These are phyloP conservation scores for Cutaneotrichosporon dermatis DNA, from an alignment of 1,284 basidiomycete species.

Conservation along the genomic window DNA sequence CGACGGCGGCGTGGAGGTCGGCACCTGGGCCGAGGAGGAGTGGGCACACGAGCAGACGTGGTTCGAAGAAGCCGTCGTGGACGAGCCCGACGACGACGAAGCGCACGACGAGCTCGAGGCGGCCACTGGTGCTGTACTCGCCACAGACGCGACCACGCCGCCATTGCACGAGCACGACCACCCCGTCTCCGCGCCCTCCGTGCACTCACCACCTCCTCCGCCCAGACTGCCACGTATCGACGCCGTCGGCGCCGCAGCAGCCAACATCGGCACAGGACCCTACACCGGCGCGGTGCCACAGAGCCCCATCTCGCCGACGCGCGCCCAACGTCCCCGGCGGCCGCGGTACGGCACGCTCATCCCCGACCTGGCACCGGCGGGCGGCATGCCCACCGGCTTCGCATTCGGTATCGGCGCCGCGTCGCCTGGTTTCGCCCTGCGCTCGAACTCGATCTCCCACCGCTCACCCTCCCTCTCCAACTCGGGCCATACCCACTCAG, in stretches of 20 bases:
- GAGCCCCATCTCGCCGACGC: conserved; percentile 29
- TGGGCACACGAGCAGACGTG: conserved; percentile 25
- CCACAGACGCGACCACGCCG: conserved; percentile 17
- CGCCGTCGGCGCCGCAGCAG: neutral
- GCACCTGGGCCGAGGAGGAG: conserved; percentile 48
- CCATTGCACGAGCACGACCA: conserved; percentile 2
- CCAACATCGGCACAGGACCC: conserved; percentile 1
- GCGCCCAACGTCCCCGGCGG: conserved; percentile 9
- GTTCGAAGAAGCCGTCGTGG: conserved; percentile 14
- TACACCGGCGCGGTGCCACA: conserved; percentile 8
- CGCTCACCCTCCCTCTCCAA: neutral
- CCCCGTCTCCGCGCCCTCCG: neutral
- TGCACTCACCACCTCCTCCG: neutral
- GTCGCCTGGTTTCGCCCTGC: conserved; percentile 48
- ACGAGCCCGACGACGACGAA: conserved; percentile 18
- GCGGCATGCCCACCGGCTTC: conserved; percentile 41
- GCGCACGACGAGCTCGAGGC: conserved; percentile 27
- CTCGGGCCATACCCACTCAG: too few species aligned
- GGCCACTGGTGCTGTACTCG: conserved; percentile 20
- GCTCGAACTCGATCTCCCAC: conserved; percentile 26
- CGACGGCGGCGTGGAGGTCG: conserved; percentile 46
- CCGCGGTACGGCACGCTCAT: conserved; percentile 46
- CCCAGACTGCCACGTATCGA: neutral
- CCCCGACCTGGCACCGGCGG: conserved; percentile 38
- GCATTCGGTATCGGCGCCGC: conserved; percentile 48